These are phyloP conservation scores for Rhododendron henanense DNA, from an alignment of 148 eudicot genomes.

Conservation along the genomic window DNA sequence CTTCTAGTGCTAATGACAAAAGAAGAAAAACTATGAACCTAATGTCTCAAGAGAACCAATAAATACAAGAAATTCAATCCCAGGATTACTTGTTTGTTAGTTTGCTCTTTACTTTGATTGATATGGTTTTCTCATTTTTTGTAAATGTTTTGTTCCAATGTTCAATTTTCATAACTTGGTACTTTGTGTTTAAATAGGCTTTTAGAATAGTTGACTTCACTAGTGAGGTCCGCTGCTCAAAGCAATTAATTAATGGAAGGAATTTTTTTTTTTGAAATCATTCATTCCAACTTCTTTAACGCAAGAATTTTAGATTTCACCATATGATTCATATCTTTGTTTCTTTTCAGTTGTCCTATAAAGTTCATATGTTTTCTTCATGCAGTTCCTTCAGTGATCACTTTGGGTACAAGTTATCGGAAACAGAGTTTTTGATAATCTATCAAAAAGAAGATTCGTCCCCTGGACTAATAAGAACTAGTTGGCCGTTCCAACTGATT, in stretches of 20 bases:
- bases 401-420: constrained; percentile 40
- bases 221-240: background rate
- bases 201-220: background rate
- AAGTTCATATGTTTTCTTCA: constrained; percentile 6
- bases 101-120: background rate
- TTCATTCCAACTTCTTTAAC: background rate
- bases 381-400: constrained; percentile 71
- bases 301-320: background rate
- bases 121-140: background rate
- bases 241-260: background rate
- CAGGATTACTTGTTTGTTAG: background rate
- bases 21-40: background rate
- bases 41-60: background rate
- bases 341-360: background rate
- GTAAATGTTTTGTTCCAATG: background rate
- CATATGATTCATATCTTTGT: background rate
- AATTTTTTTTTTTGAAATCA: background rate
- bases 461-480: too few species aligned
- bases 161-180: background rate
- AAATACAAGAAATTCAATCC: background rate
- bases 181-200: background rate
- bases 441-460: constrained; percentile 38
- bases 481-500: too few species aligned
- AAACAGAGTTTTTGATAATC: constrained; percentile 45
- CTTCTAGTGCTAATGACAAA: background rate